Evolutionary conservation across 345 rosid genomes (phyloP).

Genomic region (Brassica cretica): DNA sequence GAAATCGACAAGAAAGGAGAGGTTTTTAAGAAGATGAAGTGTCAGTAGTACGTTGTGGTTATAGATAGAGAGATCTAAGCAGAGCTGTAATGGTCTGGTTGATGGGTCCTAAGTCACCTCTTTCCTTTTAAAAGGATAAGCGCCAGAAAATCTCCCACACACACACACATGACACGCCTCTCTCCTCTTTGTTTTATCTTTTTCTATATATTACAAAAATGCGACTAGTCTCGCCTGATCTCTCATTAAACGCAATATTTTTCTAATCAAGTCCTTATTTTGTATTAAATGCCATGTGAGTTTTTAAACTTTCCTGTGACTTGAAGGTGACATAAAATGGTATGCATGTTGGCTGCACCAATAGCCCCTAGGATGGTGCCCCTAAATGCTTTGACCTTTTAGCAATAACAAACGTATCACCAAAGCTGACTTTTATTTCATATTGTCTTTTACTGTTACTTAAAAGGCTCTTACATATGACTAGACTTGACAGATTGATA

Average conservation of each 20-base stretch:
- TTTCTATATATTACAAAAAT: background rate
- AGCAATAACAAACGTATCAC: conserved; percentile 19
- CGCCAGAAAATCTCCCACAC: background rate
- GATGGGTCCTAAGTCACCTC: background rate
- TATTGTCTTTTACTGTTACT: background rate
- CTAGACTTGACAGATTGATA: conserved; percentile 1
- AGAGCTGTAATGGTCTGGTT: background rate
- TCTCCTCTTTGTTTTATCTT: background rate
- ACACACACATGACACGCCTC: background rate
- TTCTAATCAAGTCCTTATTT: background rate
- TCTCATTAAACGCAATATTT: background rate
- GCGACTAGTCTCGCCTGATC: background rate
- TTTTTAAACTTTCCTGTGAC: conserved; percentile 35
- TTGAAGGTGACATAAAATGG: conserved; percentile 39
- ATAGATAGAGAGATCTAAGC: background rate
- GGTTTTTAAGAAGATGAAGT: background rate
- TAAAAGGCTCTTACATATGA: background rate
- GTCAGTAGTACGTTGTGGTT: background rate
- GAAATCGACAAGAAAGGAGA: background rate
- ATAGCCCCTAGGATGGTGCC: conserved; percentile 10
- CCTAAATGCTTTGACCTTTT: background rate
- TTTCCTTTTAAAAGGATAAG: background rate
- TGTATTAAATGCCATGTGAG: conserved; percentile 15
- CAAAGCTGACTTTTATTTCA: conserved; percentile 19
- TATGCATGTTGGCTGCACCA: conserved; percentile 9